These are phyloP conservation scores for Thalassiosira allenii DNA, from an alignment of 352 stramenopile genomes.

Conservation along the genomic window DNA sequence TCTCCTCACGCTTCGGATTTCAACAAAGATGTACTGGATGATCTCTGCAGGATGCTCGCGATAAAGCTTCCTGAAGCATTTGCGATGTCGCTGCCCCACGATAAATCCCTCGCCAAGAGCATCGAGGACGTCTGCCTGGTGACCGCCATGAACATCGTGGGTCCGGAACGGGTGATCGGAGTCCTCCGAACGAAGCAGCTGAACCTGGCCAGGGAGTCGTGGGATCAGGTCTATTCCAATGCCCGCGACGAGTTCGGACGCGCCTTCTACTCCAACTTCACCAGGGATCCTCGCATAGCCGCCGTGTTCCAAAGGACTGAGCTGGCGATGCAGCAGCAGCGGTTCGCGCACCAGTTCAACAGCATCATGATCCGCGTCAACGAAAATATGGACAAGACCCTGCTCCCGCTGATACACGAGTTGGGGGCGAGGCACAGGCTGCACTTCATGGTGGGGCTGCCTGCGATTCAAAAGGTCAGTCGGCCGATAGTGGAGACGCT, in stretches of 20 bases:
- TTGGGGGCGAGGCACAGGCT: not conserved
- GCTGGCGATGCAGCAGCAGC: not conserved
- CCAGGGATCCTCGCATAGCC: not conserved
- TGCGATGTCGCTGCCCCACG: not conserved
- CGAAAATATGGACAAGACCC: not conserved
- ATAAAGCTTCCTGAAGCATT: too few relatives aligned
- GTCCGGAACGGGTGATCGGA: not conserved
- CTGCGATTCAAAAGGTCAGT: not conserved
- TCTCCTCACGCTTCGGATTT: not conserved
- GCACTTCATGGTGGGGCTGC: not conserved
- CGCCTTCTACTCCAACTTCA: not conserved
- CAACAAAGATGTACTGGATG: not conserved
- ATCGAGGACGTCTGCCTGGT: not conserved
- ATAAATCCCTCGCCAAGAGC: not conserved
- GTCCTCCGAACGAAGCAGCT: not conserved
- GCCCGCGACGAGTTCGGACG: not conserved
- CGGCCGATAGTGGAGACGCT: not conserved
- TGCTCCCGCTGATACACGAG: not conserved
- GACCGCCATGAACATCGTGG: not conserved
- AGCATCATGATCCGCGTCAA: constrained; percentile 9
- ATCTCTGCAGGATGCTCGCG: too few relatives aligned
- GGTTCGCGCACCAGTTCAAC: constrained; percentile 17
- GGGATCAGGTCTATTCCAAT: not conserved
- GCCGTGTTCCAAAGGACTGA: not conserved
- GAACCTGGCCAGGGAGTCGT: not conserved